Evolutionary conservation across 1,284 basidiomycete genomes (phyloP).

Genomic region (Ceratobasidium sp.): DNA sequence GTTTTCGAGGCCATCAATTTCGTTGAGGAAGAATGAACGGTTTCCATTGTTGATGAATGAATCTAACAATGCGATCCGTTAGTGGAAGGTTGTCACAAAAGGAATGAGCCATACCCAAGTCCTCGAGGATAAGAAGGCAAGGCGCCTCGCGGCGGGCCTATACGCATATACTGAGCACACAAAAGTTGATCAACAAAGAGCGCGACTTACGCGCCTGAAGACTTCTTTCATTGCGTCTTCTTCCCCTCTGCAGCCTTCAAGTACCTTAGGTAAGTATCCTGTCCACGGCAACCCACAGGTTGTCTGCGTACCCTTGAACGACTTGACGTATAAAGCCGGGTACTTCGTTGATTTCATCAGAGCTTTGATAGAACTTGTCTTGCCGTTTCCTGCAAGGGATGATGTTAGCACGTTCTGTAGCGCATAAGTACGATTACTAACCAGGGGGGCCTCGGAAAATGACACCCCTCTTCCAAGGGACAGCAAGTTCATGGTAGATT

Average conservation of each 20-base stretch:
- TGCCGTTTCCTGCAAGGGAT: constrained; percentile 74
- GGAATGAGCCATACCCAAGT: constrained; percentile 70
- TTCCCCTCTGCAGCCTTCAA: constrained; percentile 71
- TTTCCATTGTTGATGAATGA: constrained; percentile 63
- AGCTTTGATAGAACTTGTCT: constrained; percentile 82
- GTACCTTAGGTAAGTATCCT: background rate
- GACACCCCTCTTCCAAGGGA: constrained; percentile 78
- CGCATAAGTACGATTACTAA: constrained; percentile 49
- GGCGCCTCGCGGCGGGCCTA: constrained; percentile 62
- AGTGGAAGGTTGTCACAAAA: background rate
- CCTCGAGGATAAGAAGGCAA: constrained; percentile 82
- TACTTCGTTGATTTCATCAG: constrained; percentile 58
- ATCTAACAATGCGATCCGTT: constrained; percentile 6
- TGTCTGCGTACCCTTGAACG: constrained; percentile 56
- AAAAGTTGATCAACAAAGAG: constrained; percentile 6
- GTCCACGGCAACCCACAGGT: background rate
- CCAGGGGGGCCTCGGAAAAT: constrained; percentile 73
- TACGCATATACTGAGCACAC: constrained; percentile 44
- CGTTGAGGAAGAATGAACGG: constrained; percentile 85
- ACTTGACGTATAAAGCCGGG: constrained; percentile 80
- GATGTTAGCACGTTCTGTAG: background rate
- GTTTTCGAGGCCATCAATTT: constrained; percentile 71
- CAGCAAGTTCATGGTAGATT: constrained; percentile 76
- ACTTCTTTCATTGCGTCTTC: constrained; percentile 73
- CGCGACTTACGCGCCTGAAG: constrained; percentile 72